Evolutionary conservation across 257 asterid species (phyloP).

Genomic region (Datura wrightii): DNA sequence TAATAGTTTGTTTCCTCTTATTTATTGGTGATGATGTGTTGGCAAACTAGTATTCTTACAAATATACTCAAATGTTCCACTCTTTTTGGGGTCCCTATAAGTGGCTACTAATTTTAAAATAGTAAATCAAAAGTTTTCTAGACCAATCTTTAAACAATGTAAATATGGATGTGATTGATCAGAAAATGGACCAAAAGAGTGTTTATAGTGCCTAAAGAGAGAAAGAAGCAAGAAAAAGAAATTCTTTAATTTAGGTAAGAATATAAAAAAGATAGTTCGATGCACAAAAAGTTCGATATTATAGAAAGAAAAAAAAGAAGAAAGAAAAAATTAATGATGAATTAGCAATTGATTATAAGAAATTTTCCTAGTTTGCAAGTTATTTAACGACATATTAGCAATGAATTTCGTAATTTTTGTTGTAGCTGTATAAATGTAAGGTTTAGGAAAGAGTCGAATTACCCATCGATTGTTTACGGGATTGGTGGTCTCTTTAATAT

Average conservation of each 20-base stretch:
- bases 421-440: background rate
- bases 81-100: slow-evolving; percentile 9
- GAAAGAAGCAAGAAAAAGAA: too few relatives aligned
- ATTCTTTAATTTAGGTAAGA: too few relatives aligned
- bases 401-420: background rate
- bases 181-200: background rate
- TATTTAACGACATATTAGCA: background rate
- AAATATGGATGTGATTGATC: background rate
- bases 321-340: background rate
- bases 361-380: too few relatives aligned
- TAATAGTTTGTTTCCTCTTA: background rate
- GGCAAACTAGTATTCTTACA: slow-evolving; percentile 1
- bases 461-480: too few relatives aligned
- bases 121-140: background rate
- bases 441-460: background rate
- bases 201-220: background rate
- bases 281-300: background rate
- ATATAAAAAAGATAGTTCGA: background rate
- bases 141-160: background rate
- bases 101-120: background rate
- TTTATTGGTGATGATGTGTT: slow-evolving; percentile 27
- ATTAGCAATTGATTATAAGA: background rate
- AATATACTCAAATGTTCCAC: slow-evolving; percentile 8
- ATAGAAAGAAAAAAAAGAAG: too few relatives aligned
- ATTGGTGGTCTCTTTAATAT: too few relatives aligned